Evolutionary conservation across 225 moss, liverwort and hornwort genomes (phyloP).

Genomic region (Pleurozium schreberi): DNA sequence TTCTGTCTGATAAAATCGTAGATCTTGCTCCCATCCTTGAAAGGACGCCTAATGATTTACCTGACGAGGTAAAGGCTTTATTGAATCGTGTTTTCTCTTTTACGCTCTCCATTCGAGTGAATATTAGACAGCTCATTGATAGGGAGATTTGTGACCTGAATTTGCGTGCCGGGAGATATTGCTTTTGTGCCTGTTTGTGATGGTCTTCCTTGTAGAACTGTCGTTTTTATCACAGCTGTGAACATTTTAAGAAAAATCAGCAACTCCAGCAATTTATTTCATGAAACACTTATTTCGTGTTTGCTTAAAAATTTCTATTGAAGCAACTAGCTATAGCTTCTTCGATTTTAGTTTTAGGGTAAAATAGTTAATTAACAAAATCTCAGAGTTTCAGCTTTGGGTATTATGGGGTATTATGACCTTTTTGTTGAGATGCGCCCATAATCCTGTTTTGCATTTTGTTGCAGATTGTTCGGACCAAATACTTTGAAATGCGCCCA

Average conservation of each 20-base stretch:
- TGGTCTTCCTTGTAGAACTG: not conserved
- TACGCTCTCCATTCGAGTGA: not conserved
- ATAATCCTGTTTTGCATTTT: not conserved
- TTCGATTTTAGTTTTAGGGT: not conserved
- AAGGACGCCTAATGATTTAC: conserved; percentile 58
- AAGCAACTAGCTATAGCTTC: not conserved
- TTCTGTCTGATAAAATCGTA: conserved; percentile 62
- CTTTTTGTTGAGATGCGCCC: not conserved
- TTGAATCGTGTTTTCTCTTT: not conserved
- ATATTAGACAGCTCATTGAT: not conserved
- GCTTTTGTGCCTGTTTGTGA: not conserved
- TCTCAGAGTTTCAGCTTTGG: not conserved
- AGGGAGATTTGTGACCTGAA: not conserved
- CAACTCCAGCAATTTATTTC: not conserved
- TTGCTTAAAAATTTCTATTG: not conserved
- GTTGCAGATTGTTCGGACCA: conserved; percentile 70
- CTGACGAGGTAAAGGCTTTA: conserved; percentile 52
- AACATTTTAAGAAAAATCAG: not conserved
- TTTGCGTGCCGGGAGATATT: not conserved
- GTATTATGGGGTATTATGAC: not conserved
- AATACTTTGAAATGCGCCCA: conserved; percentile 92
- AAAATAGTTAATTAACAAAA: not conserved
- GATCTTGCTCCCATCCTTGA: conserved; percentile 62
- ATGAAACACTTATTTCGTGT: not conserved
- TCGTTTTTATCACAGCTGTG: not conserved